Base-by-base conservation (phyloP, 2,329 filamentous ascomycete genomes). In the Chaetomiaceae sp. region DNA sequence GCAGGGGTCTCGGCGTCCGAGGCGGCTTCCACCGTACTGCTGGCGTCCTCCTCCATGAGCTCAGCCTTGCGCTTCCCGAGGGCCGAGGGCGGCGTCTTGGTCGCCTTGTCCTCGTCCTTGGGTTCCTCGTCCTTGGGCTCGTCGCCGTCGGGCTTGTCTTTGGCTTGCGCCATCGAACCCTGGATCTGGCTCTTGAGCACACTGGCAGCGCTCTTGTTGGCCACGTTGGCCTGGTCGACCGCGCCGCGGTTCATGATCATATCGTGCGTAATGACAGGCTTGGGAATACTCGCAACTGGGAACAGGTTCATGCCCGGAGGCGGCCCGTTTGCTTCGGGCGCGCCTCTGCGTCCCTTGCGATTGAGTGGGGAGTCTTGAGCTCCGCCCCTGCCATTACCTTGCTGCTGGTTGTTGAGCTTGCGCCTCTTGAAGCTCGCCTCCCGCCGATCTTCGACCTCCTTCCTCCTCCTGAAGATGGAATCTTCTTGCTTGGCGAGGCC, bases 191-290 rank as follows among this genome's bases (percentile, higher is more conserved):
- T 87, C 71, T 95, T 95, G 47, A 99, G 74, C 19, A 87, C 87
- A 57, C 89, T 91, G 29, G 94, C 94, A 22, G 94, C 94, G 64
- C 90, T 96, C 72, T 95, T 96, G 73, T 99, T 99, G 51, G 91
- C 89, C 51, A 83, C 75, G 59, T 90, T 92, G 27, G 88, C 83
- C 64, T 85, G 84, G 53, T 82, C 78, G 31, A 82, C 73, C 23
- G 78, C 75, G 23, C 79, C 81, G 54, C 87, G 82, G 65, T 92
- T 92, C 56, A 94, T 84, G 7, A 96, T 82, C 81, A 95, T 89
- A 61, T 91, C 91, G 67, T 96, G 89, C 7, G 91, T 95, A 56
- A 95, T 74, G 48, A 78, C 75, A 3, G 81, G 64, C 17, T 75
- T 77, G 25, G 81, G 73, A 65, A 76, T 83, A 60, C 69, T 81